These are phyloP conservation scores for Aspergillus indologenus DNA, from an alignment of 495 filamentous ascomycete genomes.

Conservation along the genomic window DNA sequence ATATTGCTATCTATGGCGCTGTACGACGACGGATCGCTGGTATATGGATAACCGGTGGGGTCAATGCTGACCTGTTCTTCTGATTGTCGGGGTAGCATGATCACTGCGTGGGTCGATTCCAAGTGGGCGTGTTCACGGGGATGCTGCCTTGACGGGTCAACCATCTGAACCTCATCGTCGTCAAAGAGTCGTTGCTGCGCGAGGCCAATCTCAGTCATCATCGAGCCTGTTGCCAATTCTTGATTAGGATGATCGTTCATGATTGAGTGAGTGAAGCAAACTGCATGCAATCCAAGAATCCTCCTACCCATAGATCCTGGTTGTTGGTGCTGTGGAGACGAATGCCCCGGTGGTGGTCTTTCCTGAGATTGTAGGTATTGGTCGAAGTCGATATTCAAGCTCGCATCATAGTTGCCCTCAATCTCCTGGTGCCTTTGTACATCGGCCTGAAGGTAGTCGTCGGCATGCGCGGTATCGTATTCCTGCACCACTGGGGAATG, in stretches of 20 bases:
- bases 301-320: slow-evolving; percentile 37
- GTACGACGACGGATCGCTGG: neutral
- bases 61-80: neutral
- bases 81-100: neutral
- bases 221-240: slow-evolving; percentile 22
- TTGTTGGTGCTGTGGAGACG: slow-evolving; percentile 37
- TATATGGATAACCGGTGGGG: neutral
- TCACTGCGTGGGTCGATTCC: neutral
- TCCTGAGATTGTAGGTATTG: slow-evolving; percentile 40
- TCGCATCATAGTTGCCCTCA: slow-evolving; percentile 12
- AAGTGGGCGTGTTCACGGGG: neutral
- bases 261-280: neutral
- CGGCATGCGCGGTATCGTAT: slow-evolving; percentile 4
- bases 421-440: slow-evolving; percentile 10
- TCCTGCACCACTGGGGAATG: slow-evolving; percentile 23
- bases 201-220: slow-evolving; percentile 41
- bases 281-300: neutral
- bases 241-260: neutral
- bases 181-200: slow-evolving; percentile 39
- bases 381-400: slow-evolving; percentile 39
- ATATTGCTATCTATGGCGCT: neutral
- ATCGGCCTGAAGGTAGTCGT: slow-evolving; percentile 7
- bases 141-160: slow-evolving; percentile 1
- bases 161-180: slow-evolving; percentile 29
- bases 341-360: slow-evolving; percentile 12